phyloP scores from a whole-genome alignment of 164 flowering plant genomes.

The Saururus chinensis region DNA sequence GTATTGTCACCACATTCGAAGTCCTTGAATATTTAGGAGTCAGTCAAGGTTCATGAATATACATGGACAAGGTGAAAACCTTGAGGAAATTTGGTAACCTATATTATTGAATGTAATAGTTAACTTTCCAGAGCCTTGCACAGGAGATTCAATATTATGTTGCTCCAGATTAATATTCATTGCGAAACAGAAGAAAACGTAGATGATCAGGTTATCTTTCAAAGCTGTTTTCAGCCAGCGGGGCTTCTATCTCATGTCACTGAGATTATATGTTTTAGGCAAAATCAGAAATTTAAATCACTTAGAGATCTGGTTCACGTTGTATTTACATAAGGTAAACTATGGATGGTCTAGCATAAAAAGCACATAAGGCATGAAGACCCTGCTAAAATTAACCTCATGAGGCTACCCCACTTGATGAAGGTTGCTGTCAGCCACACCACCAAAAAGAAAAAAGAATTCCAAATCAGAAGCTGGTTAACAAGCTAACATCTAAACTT shows the following conservation, averaged over 20 bases:
- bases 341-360: background rate
- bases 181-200: background rate
- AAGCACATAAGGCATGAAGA: no score
- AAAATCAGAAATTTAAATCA: no score
- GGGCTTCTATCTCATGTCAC: background rate
- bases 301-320: no score
- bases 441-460: conserved; percentile 2
- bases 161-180: no score
- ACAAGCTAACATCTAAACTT: background rate
- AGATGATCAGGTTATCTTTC: background rate
- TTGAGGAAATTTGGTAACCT: background rate
- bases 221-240: background rate
- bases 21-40: no score
- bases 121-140: background rate
- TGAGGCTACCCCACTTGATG: conserved; percentile 4
- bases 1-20: no score
- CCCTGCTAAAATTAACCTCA: background rate
- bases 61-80: background rate
- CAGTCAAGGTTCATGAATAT: background rate
- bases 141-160: background rate
- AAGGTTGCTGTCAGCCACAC: conserved; percentile 8
- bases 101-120: no score
- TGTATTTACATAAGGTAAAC: background rate
- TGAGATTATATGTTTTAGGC: no score
- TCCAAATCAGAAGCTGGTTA: conserved; percentile 1